Conservation (phyloP, 2,329 filamentous ascomycete genomes). For the Leptosphaerulina australis region DNA sequence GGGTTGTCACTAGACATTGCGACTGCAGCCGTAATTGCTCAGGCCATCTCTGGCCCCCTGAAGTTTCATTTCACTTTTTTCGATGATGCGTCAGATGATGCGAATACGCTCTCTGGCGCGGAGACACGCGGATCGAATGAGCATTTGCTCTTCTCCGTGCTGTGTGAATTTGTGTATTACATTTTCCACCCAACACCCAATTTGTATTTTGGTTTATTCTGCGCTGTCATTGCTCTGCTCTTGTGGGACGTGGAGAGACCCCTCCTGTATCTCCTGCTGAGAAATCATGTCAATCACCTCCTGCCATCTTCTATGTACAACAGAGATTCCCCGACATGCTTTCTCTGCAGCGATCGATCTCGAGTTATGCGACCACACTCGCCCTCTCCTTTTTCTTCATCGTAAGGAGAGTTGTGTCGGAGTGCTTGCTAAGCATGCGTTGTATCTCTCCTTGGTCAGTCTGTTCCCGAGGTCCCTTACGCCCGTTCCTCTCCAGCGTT, state of each 20-base stretch:
- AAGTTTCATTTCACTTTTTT: slow-evolving; percentile 39
- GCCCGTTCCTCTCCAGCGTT: slow-evolving; percentile 51
- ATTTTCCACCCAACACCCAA: slow-evolving; percentile 28
- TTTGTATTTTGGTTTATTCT: slow-evolving; percentile 44
- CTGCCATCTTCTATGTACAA: slow-evolving; percentile 11
- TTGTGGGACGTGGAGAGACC: slow-evolving; percentile 28
- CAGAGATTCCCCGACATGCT: neutral
- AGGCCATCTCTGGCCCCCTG: slow-evolving; percentile 48
- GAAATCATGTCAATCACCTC: slow-evolving; percentile 19
- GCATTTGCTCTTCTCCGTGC: slow-evolving; percentile 43
- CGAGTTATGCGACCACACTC: slow-evolving; percentile 19
- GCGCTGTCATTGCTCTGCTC: slow-evolving; percentile 47
- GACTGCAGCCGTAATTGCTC: slow-evolving; percentile 51
- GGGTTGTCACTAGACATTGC: slow-evolving; percentile 38
- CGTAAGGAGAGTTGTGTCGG: slow-evolving; percentile 31
- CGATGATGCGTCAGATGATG: slow-evolving; percentile 16
- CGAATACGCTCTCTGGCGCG: slow-evolving; percentile 41
- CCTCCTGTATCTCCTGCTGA: slow-evolving; percentile 18
- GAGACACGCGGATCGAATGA: slow-evolving; percentile 48
- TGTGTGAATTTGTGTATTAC: slow-evolving; percentile 47
- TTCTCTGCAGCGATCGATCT: slow-evolving; percentile 14
- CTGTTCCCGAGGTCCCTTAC: slow-evolving; percentile 52
- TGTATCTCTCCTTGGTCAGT: slow-evolving; percentile 49
- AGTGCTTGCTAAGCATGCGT: slow-evolving; percentile 22
- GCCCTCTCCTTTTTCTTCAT: slow-evolving; percentile 28